A percentile compares a stretch with the other conserved stretches of the same genome.
Evolutionary conservation across 257 asterid genomes (phyloP).

Genomic region (Salvia rosmarinus): DNA sequence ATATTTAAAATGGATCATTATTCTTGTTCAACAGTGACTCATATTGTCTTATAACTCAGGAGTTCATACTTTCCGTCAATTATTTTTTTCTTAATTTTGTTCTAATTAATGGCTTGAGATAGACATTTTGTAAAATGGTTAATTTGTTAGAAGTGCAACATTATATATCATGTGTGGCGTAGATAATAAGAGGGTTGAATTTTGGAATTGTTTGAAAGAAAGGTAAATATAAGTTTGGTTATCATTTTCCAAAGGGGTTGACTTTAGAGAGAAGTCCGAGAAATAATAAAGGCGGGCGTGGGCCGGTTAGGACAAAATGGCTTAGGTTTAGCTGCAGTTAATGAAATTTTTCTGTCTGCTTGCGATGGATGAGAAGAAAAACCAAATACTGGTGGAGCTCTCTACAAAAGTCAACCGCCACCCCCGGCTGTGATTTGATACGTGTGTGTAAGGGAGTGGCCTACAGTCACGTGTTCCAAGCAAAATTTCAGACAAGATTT

Average conservation of each 20-base stretch:
- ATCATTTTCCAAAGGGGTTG: slow-evolving; percentile 44
- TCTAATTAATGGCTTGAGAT: no score
- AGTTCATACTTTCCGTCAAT: neutral
- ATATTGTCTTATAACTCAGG: no score
- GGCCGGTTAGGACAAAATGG: slow-evolving; percentile 45
- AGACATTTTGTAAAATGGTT: neutral
- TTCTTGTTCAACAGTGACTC: no score
- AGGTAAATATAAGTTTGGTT: slow-evolving; percentile 34
- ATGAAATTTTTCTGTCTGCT: slow-evolving; percentile 41
- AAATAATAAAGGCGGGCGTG: slow-evolving; percentile 36
- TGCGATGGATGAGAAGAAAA: slow-evolving; percentile 25
- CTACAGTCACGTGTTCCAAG: slow-evolving; percentile 39
- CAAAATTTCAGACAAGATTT: no score
- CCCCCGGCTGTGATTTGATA: slow-evolving; percentile 26
- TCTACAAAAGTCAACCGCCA: slow-evolving; percentile 59
- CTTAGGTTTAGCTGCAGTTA: slow-evolving; percentile 47
- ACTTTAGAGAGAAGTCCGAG: slow-evolving; percentile 49
- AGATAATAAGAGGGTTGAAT: neutral
- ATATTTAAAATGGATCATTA: no score
- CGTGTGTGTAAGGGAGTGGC: slow-evolving; percentile 17
- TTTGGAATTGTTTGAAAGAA: slow-evolving; percentile 37
- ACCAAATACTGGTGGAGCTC: slow-evolving; percentile 51
- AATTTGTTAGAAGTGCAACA: neutral
- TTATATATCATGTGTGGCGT: slow-evolving; percentile 17
- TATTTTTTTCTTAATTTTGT: neutral